These are phyloP conservation scores for Didymella sp. DNA, from an alignment of 2,329 filamentous ascomycete species.

Conservation along the genomic window DNA sequence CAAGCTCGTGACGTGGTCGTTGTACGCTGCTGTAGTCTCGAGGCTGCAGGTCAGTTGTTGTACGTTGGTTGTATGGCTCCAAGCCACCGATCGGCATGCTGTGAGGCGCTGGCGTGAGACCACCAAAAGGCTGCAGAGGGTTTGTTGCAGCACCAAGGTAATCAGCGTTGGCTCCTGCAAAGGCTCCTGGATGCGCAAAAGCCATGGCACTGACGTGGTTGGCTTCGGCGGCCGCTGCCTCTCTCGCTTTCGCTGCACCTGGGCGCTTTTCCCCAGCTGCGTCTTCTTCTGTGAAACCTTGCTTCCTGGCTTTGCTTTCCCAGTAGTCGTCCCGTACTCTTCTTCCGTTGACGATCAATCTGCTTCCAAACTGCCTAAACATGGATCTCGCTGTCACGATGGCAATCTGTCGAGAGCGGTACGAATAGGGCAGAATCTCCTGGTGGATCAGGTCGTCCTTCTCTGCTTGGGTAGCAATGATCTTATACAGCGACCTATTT, in stretches of 20 bases:
- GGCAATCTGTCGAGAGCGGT: slow-evolving; percentile 96
- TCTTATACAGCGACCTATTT: slow-evolving; percentile 95
- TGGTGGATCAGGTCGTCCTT: slow-evolving; percentile 96
- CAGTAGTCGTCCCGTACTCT: slow-evolving; percentile 97
- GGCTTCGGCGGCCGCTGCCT: slow-evolving; percentile 75
- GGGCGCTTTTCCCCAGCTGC: slow-evolving; percentile 94
- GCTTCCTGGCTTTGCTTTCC: slow-evolving; percentile 96
- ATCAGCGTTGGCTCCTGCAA: slow-evolving; percentile 44
- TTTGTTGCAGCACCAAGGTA: slow-evolving; percentile 42
- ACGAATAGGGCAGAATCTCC: slow-evolving; percentile 96
- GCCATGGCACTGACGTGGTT: slow-evolving; percentile 60
- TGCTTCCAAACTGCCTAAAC: slow-evolving; percentile 97
- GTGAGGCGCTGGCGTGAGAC: slow-evolving; percentile 70
- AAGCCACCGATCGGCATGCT: slow-evolving; percentile 74
- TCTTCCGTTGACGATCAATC: slow-evolving; percentile 87
- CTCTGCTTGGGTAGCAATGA: slow-evolving; percentile 93
- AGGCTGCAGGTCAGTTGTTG: slow-evolving; percentile 76
- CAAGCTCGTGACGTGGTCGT: slow-evolving; percentile 86
- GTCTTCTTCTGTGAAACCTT: slow-evolving; percentile 97
- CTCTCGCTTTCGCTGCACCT: slow-evolving; percentile 85
- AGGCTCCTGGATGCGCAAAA: slow-evolving; percentile 40
- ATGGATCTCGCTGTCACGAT: slow-evolving; percentile 97
- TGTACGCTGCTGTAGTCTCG: slow-evolving; percentile 85
- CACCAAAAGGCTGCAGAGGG: slow-evolving; percentile 54
- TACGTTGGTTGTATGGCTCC: slow-evolving; percentile 73